Conservation (phyloP, 1,284 basidiomycete species). For the Lentinula novae-zelandiae region DNA sequence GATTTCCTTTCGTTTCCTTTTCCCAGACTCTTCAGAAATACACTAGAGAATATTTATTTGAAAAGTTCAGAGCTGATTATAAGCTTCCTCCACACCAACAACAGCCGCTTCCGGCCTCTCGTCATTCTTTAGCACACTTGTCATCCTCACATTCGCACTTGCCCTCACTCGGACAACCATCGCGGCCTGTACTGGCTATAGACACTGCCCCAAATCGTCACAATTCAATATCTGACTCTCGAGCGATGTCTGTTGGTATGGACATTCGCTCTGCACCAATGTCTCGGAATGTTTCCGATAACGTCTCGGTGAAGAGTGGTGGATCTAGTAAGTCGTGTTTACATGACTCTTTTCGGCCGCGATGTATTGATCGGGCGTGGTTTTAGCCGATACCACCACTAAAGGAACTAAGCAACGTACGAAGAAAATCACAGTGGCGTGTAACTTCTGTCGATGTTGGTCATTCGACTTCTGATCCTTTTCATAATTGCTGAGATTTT, state of each 20-base stretch:
- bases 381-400: conserved; percentile 2
- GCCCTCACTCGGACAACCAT: conserved; percentile 41
- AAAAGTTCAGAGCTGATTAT: conserved; percentile 67
- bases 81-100: conserved; percentile 50
- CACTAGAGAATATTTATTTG: conserved; percentile 77
- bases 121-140: conserved; percentile 39
- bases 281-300: conserved; percentile 37
- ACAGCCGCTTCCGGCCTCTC: conserved; percentile 39
- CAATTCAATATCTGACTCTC: conserved; percentile 43
- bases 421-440: conserved; percentile 81
- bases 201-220: conserved; percentile 58
- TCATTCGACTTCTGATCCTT: conserved; percentile 17
- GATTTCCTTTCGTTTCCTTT: conserved; percentile 20
- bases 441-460: conserved; percentile 83
- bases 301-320: conserved; percentile 28
- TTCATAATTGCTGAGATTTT: conserved; percentile 14
- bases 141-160: conserved; percentile 36
- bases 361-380: conserved; percentile 13
- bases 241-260: conserved; percentile 38
- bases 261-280: conserved; percentile 38
- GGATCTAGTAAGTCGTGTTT: conserved; percentile 28
- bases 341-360: conserved; percentile 11
- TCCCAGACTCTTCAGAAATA: conserved; percentile 75
- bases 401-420: conserved; percentile 50
- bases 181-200: conserved; percentile 67